A percentile compares a stretch with the other conserved stretches of the same genome.
These are phyloP conservation scores for Capsicum pubescens DNA, from an alignment of 257 asterid species.

Conservation along the genomic window DNA sequence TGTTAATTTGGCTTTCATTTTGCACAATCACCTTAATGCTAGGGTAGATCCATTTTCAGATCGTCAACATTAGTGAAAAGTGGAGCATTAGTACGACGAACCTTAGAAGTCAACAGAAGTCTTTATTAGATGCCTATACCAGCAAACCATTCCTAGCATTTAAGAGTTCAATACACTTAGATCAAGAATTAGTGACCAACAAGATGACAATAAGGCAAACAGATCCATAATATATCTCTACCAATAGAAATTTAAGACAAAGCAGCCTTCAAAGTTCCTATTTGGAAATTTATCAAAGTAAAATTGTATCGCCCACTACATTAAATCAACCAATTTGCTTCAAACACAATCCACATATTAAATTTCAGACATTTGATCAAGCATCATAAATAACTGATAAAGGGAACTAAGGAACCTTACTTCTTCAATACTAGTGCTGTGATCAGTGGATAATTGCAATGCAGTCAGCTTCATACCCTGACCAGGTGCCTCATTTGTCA, in stretches of 20 bases:
- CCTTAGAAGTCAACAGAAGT: background rate
- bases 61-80: background rate
- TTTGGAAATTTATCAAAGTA: conserved; percentile 17
- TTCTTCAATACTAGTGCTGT: conserved; percentile 95
- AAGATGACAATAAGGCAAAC: background rate
- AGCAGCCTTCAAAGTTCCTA: background rate
- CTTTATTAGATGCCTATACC: background rate
- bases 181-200: conserved; percentile 9
- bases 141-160: background rate
- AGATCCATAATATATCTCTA: background rate
- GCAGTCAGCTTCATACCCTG: conserved; percentile 66
- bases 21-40: background rate
- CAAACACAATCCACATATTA: background rate
- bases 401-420: conserved; percentile 46
- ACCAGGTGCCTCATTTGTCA: conserved; percentile 56
- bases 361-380: conserved; percentile 20
- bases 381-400: conserved; percentile 22
- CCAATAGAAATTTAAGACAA: background rate
- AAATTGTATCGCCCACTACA: background rate
- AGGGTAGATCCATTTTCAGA: background rate
- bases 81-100: background rate
- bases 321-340: conserved; percentile 6
- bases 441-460: conserved; percentile 92
- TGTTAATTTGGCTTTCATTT: background rate
- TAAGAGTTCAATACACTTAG: background rate